Conservation (phyloP, 2,329 filamentous ascomycete genomes). For the Neonectria punicea region DNA sequence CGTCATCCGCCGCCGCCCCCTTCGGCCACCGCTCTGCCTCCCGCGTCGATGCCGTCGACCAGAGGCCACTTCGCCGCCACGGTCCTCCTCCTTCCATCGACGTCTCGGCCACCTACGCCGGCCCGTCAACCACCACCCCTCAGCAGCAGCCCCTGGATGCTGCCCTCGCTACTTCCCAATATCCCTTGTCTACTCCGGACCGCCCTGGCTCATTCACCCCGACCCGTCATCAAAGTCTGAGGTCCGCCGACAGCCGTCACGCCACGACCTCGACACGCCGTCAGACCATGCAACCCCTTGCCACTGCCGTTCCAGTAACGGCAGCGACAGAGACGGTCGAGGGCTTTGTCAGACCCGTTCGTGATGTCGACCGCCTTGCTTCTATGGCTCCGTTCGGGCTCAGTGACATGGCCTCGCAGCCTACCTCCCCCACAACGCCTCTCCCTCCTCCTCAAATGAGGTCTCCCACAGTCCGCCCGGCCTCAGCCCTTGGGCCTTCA, state of each 20-base stretch:
- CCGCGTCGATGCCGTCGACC: constrained; percentile 65
- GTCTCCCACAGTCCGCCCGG: constrained; percentile 65
- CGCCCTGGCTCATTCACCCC: constrained; percentile 38
- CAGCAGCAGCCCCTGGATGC: constrained; percentile 40
- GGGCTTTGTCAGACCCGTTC: constrained; percentile 81
- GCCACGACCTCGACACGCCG: constrained; percentile 61
- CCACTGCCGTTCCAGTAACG: constrained; percentile 73
- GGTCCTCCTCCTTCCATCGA: constrained; percentile 79
- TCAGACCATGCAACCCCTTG: constrained; percentile 69
- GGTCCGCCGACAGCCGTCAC: constrained; percentile 62
- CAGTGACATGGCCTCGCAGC: constrained; percentile 82
- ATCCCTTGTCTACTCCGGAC: constrained; percentile 37
- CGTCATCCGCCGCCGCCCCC: constrained; percentile 40
- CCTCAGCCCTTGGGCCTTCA: constrained; percentile 62
- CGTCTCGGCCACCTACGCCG: constrained; percentile 57
- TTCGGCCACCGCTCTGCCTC: constrained; percentile 65
- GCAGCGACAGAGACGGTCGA: constrained; percentile 77
- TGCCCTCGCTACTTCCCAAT: constrained; percentile 36
- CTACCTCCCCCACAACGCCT: constrained; percentile 89
- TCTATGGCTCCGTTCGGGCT: constrained; percentile 81
- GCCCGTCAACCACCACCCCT: constrained; percentile 48
- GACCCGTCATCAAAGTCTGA: constrained; percentile 61
- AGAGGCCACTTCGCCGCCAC: constrained; percentile 76
- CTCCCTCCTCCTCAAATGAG: constrained; percentile 71
- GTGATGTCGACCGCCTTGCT: constrained; percentile 83